Evolutionary conservation across 805 yeast species (phyloP), one percentile per base, ranked within the genome.

Genomic region (Lipomyces japonicus): DNA sequence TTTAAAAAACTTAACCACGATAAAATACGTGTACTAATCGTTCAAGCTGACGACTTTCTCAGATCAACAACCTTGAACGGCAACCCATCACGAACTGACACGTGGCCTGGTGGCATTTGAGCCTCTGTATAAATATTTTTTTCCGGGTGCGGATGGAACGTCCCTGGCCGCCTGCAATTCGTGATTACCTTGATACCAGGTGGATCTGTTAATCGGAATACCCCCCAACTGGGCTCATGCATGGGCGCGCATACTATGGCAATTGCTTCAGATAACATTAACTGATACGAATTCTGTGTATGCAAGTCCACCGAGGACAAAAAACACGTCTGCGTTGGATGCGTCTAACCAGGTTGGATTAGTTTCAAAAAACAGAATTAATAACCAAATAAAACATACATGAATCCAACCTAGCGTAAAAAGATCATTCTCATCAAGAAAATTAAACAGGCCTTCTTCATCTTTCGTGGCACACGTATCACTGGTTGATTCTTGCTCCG

Each of bases 351-450:
- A 42, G n/a, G n/a, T n/a, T n/a, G n/a, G n/a, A n/a, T 32, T 34
- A 31, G 21, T 22, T 14, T 10, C n/a, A 42, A 4, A 14, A 14
- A 1, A 6, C 4, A 19, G 12, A 21, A 42, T 9, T 10, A 40
- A n/a, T 19, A 16, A 22, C 5, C 5, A 7, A 18, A 16, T 6
- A 16, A 24, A 12, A 47, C 42, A 22, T 32, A 44, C 50, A 63
- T 81, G 87, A 46, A 81, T 82, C 87, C 87, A 81, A 2, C 87
- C 87, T 2, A 81, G 68, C n/a, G 81, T 76, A 59, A 81, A 80
- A 39, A 82, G 65, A 52, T 78, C 82, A 46, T 76, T 69, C 28
- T 66, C 57, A 60, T 81, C 86, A 38, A 80, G 73, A 55, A 70
- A 77, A 38, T 75, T 78, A 59, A 81, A 80, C 51, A 81, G 62